Base-by-base conservation (phyloP, 2,329 filamentous ascomycete species). In the Juglanconis sp. region DNA sequence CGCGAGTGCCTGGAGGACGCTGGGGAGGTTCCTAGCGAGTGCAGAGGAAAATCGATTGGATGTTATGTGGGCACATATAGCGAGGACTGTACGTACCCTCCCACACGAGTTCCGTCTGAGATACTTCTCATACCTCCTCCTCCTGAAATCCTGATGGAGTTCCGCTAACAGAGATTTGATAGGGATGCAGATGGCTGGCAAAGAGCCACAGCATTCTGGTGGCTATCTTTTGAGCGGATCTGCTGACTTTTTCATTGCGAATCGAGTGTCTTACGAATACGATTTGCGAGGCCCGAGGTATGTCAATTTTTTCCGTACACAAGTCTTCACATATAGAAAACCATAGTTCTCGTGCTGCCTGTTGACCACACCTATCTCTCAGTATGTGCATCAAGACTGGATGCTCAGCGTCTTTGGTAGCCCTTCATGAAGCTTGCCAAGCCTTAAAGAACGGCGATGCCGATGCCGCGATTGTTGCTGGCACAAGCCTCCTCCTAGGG, bases 381-480 rank as follows among this genome's bases (percentile, higher is more conserved):
- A 73, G 71, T 30, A 65, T 75, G 62, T 70, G 68, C 1, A 63
- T 76, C 30, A 65, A 71, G 6, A 75, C 74, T 5, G 40, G 7
- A 5, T 77, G 75, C 53, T 76, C 74, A 0, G 67, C 71, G 0
- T 63, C 68, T 1, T 51, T 76, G 2, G 61, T 69, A 0, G 69
- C 65, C 1, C 64, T 77, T 1, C 66, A 77, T 53, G 65, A 68
- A 11, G 75, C 74, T 0, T 72, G 69, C 53, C 60, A 65, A 32
- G 64, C 66, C 5, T 64, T 77, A 5, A 57, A 57, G 7, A 57
- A 42, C 5, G 71, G 74, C 1, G 67, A 72, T 3, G 68, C 66
- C 15, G 46, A 60, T 0, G 53, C 65, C 0, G 74, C 72, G 0
- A 35, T 73, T 17, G 68, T 67, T 3, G 64, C 63, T 11, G 69